Evolutionary conservation across 148 eudicot species (phyloP), one percentile per base, ranked within the genome.

Genomic region (Chenopodium quinoa): DNA sequence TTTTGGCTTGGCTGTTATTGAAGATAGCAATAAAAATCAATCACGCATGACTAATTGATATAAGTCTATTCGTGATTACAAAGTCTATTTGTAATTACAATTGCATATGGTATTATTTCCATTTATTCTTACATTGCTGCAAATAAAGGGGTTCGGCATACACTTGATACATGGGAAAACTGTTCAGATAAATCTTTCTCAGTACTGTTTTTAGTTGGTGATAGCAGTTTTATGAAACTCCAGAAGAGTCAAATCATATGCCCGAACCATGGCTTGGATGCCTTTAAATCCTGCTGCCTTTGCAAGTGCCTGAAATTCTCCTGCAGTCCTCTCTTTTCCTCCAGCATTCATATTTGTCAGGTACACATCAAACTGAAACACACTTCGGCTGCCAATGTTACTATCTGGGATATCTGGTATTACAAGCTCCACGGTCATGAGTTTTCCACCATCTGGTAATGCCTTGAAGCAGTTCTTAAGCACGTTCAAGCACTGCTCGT

Each of bases 401-500:
- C 2, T 56, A 23, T 79, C 76, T 2, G 56, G 82, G 32, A 58
- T 79, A 64, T 71, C 76, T 3, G 82, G 82, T 20, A 79, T 34
- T 83, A 81, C 37, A 23, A 27, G 68, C 31, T 90, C 90, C 19
- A 88, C 87, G 13, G 85, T 31, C 60, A 90, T 79, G 47, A 90
- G 82, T 60, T 88, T 88, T 0, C 90, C 89, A 2, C 46, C 37
- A 4, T 82, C 76, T 46, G 89, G 86, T 70, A 89, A 48, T 0
- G 88, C 86, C 19, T 71, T 52, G 46, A 40, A 71, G 60, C 88
- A 90, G 34, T 83, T 88, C 83, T 83, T 88, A 17, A 81, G 79
- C 20, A 85, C 77, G 27, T 65, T 73, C 72, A 86, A 4, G 78
- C 89, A 87, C 23, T 80, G 71, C 4, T 82, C 86, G 32, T 85